Evolutionary conservation across 345 rosid species (phyloP).

Genomic region (Clausena lansium): DNA sequence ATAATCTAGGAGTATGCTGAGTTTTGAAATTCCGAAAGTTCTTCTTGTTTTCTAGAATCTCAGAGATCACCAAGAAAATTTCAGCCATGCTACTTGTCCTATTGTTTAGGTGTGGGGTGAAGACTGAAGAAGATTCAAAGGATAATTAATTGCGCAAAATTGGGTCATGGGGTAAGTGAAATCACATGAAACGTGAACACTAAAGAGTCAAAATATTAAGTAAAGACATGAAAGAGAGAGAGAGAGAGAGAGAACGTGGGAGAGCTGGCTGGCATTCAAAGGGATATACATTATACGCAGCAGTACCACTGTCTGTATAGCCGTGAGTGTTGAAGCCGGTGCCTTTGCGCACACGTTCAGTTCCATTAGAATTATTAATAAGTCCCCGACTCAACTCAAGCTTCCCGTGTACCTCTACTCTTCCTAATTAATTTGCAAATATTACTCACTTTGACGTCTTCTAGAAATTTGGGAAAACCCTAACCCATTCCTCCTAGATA

Average conservation of each 20-base stretch:
- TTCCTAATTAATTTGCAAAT: background rate
- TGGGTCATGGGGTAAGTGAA: slow-evolving; percentile 5
- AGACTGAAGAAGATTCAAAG: background rate
- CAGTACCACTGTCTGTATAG: too few species aligned
- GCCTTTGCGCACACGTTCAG: slow-evolving; percentile 15
- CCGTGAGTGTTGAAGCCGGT: background rate
- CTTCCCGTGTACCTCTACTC: slow-evolving; percentile 25
- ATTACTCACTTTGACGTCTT: slow-evolving; percentile 16
- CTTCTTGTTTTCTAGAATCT: too few species aligned
- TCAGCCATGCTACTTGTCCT: too few species aligned
- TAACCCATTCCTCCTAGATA: background rate
- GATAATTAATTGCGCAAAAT: background rate
- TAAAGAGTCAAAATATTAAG: background rate
- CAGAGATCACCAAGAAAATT: too few species aligned
- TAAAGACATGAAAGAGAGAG: background rate
- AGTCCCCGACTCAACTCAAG: background rate
- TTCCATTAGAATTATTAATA: background rate
- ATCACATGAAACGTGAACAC: background rate
- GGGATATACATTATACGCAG: background rate
- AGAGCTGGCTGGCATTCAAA: background rate
- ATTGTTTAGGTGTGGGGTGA: background rate
- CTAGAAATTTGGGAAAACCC: slow-evolving; percentile 5
- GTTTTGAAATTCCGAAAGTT: too few species aligned
- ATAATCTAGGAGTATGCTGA: too few species aligned
- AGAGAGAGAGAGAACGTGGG: background rate